Conservation (phyloP, 768 basidiomycete species). For the Pleurotus tuoliensis region DNA sequence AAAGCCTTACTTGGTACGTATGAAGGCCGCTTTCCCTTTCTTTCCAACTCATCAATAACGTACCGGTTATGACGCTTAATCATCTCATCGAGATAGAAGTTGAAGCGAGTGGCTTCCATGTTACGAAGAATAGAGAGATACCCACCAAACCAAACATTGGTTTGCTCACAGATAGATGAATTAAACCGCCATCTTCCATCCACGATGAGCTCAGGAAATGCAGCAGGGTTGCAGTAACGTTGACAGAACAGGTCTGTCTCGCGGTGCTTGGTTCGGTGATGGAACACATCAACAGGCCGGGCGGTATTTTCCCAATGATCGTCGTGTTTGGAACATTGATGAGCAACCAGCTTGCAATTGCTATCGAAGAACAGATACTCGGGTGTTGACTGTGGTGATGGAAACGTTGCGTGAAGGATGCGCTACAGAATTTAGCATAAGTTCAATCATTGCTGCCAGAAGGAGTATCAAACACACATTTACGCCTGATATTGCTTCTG, state of each 20-base stretch:
- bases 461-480: not conserved
- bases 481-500: not conserved
- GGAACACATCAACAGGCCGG: conserved; percentile 13
- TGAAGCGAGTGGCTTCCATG: conserved; percentile 26
- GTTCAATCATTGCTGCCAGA: not conserved
- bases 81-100: conserved; percentile 38
- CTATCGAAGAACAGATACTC: not conserved
- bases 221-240: conserved; percentile 13
- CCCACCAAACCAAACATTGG: conserved; percentile 33
- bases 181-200: conserved; percentile 5
- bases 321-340: conserved; percentile 15
- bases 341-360: not conserved
- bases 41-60: conserved; percentile 9
- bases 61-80: conserved; percentile 23
- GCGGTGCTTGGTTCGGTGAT: conserved; percentile 16
- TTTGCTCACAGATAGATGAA: conserved; percentile 5
- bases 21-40: not conserved
- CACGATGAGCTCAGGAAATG: conserved; percentile 1
- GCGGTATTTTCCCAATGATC: conserved; percentile 9
- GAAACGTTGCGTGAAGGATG: not conserved
- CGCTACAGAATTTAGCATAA: not conserved
- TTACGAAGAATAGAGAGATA: conserved; percentile 28
- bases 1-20: not conserved
- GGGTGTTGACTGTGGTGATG: not conserved
- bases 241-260: conserved; percentile 12